A percentile compares a stretch with the other conserved stretches of the same genome.
These are phyloP conservation scores for Striga hermonthica DNA, from an alignment of 305 asterid genomes.

Conservation along the genomic window DNA sequence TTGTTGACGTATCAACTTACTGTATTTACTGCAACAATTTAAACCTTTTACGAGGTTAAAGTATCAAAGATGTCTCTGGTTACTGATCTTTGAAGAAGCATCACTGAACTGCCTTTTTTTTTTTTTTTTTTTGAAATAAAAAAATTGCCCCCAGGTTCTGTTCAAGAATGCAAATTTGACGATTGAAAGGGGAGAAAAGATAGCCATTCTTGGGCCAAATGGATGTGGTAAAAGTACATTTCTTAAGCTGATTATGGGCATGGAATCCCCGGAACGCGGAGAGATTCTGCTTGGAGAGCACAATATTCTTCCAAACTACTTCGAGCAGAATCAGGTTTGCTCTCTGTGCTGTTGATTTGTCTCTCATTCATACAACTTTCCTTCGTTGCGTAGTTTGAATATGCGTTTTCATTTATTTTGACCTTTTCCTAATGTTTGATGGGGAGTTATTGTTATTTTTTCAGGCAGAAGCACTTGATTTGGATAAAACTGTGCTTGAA, in stretches of 20 bases:
- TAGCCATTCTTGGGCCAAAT: conserved; percentile 94
- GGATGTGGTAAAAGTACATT: conserved; percentile 98
- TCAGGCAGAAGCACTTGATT: conserved; percentile 98
- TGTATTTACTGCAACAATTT: background rate
- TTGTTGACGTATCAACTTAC: background rate
- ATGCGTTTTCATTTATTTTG: background rate
- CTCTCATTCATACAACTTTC: conserved; percentile 1
- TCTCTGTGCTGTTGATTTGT: background rate
- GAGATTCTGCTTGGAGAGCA: conserved; percentile 86
- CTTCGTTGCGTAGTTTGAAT: background rate
- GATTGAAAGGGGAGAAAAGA: conserved; percentile 85
- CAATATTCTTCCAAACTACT: conserved; percentile 87
- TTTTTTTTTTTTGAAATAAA: background rate
- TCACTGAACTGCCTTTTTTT: background rate
- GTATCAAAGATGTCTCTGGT: background rate
- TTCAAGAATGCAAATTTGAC: conserved; percentile 76
- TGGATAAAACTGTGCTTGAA: conserved; percentile 82
- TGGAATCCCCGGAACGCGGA: conserved; percentile 62
- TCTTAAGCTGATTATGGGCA: conserved; percentile 89
- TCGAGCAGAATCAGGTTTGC: conserved; percentile 96
- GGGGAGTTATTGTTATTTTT: conserved; percentile 9
- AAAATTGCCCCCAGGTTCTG: conserved; percentile 48
- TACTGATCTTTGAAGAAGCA: conserved; percentile 8
- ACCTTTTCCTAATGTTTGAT: conserved; percentile 2
- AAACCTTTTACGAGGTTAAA: too few species aligned